Evolutionary conservation across 345 rosid genomes (phyloP).

Genomic region (Luvunga scandens): DNA sequence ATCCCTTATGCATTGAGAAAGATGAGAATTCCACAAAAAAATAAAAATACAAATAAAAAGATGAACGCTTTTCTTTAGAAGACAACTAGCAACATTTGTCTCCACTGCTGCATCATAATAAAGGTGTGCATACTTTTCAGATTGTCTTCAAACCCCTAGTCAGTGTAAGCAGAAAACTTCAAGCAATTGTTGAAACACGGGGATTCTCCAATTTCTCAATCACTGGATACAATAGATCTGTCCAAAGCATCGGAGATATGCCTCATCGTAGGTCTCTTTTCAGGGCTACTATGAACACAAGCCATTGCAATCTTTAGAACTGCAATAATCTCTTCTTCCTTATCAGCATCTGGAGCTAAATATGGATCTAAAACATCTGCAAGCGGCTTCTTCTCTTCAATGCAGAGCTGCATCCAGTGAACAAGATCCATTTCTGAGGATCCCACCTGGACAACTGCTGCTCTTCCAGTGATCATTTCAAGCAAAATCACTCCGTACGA

Average conservation of each 20-base stretch:
- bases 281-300: slow-evolving; percentile 71
- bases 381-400: slow-evolving; percentile 84
- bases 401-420: slow-evolving; percentile 79
- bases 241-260: slow-evolving; percentile 60
- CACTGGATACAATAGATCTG: slow-evolving; percentile 43
- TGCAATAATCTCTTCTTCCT: slow-evolving; percentile 81
- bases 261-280: slow-evolving; percentile 86
- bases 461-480: slow-evolving; percentile 76
- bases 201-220: slow-evolving; percentile 26
- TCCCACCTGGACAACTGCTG: slow-evolving; percentile 53
- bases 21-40: slow-evolving; percentile 17
- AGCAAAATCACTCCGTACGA: slow-evolving; percentile 82
- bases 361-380: slow-evolving; percentile 78
- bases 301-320: slow-evolving; percentile 86
- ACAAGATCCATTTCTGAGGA: slow-evolving; percentile 70
- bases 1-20: slow-evolving; percentile 13
- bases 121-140: neutral
- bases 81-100: slow-evolving; percentile 6
- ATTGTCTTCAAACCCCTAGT: slow-evolving; percentile 6
- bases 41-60: neutral
- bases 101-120: neutral
- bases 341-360: slow-evolving; percentile 62
- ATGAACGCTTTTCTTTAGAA: slow-evolving; percentile 5
- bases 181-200: neutral
- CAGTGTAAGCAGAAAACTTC: neutral